Conservation (phyloP, 2,329 filamentous ascomycete genomes). For the Penicillium sp. region DNA sequence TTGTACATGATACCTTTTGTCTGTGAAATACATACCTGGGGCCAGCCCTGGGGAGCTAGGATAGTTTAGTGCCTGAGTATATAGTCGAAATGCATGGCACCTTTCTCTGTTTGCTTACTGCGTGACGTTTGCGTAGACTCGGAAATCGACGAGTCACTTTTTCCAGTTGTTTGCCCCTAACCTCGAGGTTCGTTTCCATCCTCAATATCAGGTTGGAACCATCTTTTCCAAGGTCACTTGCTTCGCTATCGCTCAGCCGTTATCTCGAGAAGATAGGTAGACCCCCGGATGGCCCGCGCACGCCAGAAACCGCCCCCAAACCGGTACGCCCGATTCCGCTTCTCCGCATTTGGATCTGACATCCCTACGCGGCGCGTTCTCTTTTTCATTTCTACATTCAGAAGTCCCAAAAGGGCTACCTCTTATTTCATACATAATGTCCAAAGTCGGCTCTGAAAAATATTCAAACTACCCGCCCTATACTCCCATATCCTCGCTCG, state of each 20-base stretch:
- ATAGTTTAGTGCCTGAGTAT: constrained; percentile 5
- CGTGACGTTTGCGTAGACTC: background rate
- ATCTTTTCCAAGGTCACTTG: no score
- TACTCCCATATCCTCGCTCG: constrained; percentile 32
- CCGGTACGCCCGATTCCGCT: constrained; percentile 4
- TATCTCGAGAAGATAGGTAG: no score
- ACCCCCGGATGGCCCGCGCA: background rate
- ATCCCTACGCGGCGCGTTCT: background rate
- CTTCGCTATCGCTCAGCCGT: no score
- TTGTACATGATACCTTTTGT: constrained; percentile 37
- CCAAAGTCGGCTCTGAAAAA: background rate
- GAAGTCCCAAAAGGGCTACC: background rate
- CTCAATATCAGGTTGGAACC: no score
- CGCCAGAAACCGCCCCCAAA: constrained; percentile 1
- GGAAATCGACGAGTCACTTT: background rate
- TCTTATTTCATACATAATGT: background rate
- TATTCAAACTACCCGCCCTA: constrained; percentile 21
- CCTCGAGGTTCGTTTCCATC: no score
- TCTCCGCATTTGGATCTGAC: constrained; percentile 2
- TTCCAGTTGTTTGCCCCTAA: background rate
- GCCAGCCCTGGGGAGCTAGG: background rate
- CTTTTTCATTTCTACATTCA: background rate
- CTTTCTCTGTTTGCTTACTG: background rate
- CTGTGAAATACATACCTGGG: constrained; percentile 12
- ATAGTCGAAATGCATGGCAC: constrained; percentile 8